Conservation (phyloP, 1,139 yeast genomes). For the Schizosaccharomyces versatilis region DNA sequence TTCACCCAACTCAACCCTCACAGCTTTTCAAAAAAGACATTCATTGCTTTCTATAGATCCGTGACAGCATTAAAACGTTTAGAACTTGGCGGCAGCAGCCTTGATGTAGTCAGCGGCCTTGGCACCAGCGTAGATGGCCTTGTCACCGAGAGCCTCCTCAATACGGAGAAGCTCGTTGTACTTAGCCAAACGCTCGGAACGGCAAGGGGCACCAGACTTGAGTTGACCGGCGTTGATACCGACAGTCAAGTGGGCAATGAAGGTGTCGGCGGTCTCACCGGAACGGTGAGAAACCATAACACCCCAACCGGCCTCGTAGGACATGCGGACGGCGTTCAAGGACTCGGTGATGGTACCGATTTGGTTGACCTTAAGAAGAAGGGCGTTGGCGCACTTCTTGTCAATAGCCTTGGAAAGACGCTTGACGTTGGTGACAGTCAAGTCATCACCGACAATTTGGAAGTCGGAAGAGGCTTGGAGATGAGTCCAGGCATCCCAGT, state of each 20-base stretch:
- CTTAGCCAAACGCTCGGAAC: constrained; percentile 97
- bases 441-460: constrained; percentile 90
- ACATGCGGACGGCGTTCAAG: constrained; percentile 76
- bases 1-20: too few relatives aligned
- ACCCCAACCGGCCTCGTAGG: constrained; percentile 88
- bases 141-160: constrained; percentile 87
- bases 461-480: constrained; percentile 49
- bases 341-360: constrained; percentile 83
- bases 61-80: background rate
- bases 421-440: constrained; percentile 89
- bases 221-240: constrained; percentile 95
- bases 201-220: constrained; percentile 88
- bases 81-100: background rate
- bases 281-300: constrained; percentile 96
- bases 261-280: constrained; percentile 96
- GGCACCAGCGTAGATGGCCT: constrained; percentile 74
- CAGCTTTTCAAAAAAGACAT: too few relatives aligned
- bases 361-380: constrained; percentile 77
- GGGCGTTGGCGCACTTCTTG: constrained; percentile 79
- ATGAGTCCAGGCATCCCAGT: constrained; percentile 92
- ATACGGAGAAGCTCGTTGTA: constrained; percentile 84
- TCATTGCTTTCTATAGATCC: too few relatives aligned
- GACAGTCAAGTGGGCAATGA: constrained; percentile 88
- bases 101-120: constrained; percentile 16
- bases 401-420: constrained; percentile 88